Evolutionary conservation across 257 asterid genomes (phyloP).

Genomic region (Perilla frutescens): DNA sequence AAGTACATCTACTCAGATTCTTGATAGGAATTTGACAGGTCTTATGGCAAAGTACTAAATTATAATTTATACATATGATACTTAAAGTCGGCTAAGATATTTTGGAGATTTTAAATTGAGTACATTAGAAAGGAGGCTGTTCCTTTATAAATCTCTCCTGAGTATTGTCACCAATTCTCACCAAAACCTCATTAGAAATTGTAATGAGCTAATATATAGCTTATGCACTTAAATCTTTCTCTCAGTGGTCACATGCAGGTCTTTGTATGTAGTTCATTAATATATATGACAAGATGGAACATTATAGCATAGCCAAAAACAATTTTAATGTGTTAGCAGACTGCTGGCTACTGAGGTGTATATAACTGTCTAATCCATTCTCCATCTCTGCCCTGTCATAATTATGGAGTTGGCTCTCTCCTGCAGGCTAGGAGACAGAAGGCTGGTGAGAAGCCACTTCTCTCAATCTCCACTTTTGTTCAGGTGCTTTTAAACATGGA

Average conservation of each 20-base stretch:
- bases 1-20: not conserved
- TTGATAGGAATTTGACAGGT: not conserved
- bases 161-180: not conserved
- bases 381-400: constrained; percentile 30
- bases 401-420: constrained; percentile 27
- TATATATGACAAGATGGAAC: constrained; percentile 6
- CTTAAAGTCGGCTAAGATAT: not conserved
- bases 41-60: not conserved
- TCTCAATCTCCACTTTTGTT: constrained; percentile 75
- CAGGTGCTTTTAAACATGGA: constrained; percentile 57
- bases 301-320: constrained; percentile 7
- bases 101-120: not conserved
- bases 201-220: constrained; percentile 4
- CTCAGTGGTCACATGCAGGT: constrained; percentile 4
- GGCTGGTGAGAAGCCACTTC: constrained; percentile 91
- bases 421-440: constrained; percentile 83
- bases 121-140: not conserved
- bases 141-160: not conserved
- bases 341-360: constrained; percentile 28
- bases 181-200: not conserved
- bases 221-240: constrained; percentile 10
- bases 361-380: constrained; percentile 17
- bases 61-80: not conserved
- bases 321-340: constrained; percentile 21
- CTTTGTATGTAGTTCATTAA: constrained; percentile 9